Evolutionary conservation across 2,329 filamentous ascomycete genomes (phyloP).

Genomic region (Aphanocladium album): DNA sequence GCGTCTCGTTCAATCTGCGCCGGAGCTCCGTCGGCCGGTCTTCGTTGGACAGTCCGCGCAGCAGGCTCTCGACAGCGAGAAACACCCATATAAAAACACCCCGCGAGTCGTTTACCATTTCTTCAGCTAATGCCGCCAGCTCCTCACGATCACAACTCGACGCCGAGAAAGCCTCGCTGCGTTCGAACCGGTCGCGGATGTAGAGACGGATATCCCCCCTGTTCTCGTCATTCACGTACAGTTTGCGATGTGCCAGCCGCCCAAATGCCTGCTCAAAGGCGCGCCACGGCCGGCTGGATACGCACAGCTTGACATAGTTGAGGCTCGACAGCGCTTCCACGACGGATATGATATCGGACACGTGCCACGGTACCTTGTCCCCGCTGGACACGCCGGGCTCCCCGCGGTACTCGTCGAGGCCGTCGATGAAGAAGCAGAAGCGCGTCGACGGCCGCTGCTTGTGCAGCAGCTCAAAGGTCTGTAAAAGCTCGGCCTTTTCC

Average conservation of each 20-base stretch:
- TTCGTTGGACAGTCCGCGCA: slow-evolving; percentile 6
- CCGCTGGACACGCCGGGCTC: neutral
- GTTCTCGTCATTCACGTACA: slow-evolving; percentile 4
- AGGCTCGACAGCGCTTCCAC: slow-evolving; percentile 4
- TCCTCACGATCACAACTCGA: neutral
- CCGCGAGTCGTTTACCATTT: slow-evolving; percentile 2
- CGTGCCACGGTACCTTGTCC: neutral
- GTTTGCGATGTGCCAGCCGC: neutral
- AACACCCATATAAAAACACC: slow-evolving; percentile 15
- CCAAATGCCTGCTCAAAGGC: slow-evolving; percentile 10
- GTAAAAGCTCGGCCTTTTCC: neutral
- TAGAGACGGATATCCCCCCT: slow-evolving; percentile 5
- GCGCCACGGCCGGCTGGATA: slow-evolving; percentile 25
- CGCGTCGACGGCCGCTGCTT: neutral
- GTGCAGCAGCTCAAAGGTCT: neutral
- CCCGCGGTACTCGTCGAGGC: slow-evolving; percentile 21
- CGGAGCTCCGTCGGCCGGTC: slow-evolving; percentile 1
- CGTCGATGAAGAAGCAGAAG: slow-evolving; percentile 23
- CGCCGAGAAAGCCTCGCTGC: neutral
- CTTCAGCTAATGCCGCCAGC: neutral
- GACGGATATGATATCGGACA: slow-evolving; percentile 1
- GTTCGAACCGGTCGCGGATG: neutral
- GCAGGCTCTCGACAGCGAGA: slow-evolving; percentile 5
- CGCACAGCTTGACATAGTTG: slow-evolving; percentile 24
- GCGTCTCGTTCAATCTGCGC: neutral